These are phyloP conservation scores for Tephrocybe sp. DNA, from an alignment of 768 basidiomycete genomes.

Conservation along the genomic window DNA sequence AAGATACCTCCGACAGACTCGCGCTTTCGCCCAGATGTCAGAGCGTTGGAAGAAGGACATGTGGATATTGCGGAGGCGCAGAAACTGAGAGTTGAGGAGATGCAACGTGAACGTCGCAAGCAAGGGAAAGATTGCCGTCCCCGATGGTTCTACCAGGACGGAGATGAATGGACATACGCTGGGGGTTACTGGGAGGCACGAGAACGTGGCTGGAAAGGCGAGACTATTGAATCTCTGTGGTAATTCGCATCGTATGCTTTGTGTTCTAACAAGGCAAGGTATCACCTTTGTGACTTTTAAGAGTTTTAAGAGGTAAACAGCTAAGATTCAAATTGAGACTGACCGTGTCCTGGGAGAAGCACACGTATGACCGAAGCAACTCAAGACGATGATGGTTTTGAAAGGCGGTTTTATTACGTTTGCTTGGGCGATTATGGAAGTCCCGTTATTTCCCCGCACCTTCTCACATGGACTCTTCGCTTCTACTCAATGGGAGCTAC, in stretches of 20 bases:
- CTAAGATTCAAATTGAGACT: no score
- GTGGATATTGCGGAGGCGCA: constrained; percentile 68
- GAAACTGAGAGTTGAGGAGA: constrained; percentile 70
- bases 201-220: constrained; percentile 58
- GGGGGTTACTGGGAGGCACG: constrained; percentile 87
- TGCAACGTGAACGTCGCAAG: constrained; percentile 71
- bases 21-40: constrained; percentile 74
- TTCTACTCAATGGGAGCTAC: constrained; percentile 3
- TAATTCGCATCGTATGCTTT: constrained; percentile 30
- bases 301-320: no score
- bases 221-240: constrained; percentile 56
- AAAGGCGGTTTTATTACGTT: no score
- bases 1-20: constrained; percentile 81
- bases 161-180: constrained; percentile 70
- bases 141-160: constrained; percentile 71
- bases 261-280: constrained; percentile 1
- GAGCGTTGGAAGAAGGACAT: constrained; percentile 78
- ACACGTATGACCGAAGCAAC: no score
- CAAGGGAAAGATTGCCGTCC: constrained; percentile 58
- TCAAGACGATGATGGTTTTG: no score
- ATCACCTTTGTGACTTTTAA: background rate
- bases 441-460: constrained; percentile 27
- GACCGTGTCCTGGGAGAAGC: no score
- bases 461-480: constrained; percentile 4
- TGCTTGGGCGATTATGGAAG: background rate